Evolutionary conservation across 1,284 basidiomycete genomes (phyloP).

Genomic region (Dichomitus squalens): DNA sequence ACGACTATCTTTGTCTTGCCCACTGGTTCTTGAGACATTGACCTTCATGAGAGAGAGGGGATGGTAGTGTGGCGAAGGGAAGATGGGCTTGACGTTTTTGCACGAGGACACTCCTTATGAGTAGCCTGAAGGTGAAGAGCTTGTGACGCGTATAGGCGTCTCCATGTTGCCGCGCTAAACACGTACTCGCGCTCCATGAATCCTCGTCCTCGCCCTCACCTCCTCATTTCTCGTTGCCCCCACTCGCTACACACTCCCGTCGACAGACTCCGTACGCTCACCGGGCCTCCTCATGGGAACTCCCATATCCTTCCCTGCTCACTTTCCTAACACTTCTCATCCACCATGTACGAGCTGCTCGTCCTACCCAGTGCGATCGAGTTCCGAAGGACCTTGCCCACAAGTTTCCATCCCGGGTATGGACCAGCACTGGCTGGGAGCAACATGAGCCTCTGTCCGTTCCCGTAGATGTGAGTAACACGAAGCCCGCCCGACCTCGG

Average conservation of each 20-base stretch:
- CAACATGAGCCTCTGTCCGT: constrained; percentile 50
- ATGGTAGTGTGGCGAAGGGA: too few species aligned
- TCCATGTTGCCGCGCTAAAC: too few species aligned
- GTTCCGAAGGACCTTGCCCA: constrained; percentile 80
- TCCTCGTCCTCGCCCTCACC: constrained; percentile 22
- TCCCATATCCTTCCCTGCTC: constrained; percentile 78
- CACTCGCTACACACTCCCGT: constrained; percentile 23
- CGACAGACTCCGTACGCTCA: constrained; percentile 33
- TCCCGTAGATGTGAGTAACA: constrained; percentile 32
- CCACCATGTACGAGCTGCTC: constrained; percentile 75
- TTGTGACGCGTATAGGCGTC: too few species aligned
- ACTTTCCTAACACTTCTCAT: constrained; percentile 82
- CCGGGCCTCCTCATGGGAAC: constrained; percentile 24
- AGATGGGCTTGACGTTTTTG: too few species aligned
- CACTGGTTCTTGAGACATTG: too few species aligned
- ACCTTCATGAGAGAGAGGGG: too few species aligned
- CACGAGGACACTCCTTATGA: too few species aligned
- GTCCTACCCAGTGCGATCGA: constrained; percentile 77
- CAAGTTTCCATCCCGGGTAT: constrained; percentile 76
- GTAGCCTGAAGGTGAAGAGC: too few species aligned
- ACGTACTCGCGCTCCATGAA: too few species aligned
- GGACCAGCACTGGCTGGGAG: constrained; percentile 79
- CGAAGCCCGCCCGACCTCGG: constrained; percentile 33
- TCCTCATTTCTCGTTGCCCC: constrained; percentile 12
- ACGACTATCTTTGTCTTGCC: too few species aligned